phyloP scores from a whole-genome alignment of 1,284 basidiomycete species.

The Malassezia obtusa region DNA sequence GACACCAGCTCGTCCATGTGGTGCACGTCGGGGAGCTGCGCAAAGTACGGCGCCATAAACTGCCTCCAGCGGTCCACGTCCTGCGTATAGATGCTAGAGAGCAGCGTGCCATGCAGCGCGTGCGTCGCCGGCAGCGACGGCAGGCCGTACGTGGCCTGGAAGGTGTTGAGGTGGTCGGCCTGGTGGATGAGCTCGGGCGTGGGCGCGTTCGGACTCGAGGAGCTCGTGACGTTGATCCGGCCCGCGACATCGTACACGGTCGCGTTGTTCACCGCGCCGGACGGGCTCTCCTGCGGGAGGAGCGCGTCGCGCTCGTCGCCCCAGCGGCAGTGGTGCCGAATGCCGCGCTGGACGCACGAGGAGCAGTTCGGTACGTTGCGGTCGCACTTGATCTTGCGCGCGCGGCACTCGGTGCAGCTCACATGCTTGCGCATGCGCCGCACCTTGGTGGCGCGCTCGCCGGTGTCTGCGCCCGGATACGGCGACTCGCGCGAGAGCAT shows the following conservation, averaged over 20 bases:
- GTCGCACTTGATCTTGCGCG: conserved; percentile 29
- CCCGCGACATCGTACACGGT: not conserved
- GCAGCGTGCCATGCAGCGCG: too few relatives aligned
- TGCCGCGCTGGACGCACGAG: conserved; percentile 29
- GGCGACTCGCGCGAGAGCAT: not conserved
- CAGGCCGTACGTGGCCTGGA: too few relatives aligned
- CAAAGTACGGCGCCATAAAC: not conserved
- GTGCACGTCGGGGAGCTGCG: not conserved
- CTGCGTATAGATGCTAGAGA: not conserved
- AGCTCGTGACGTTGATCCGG: not conserved
- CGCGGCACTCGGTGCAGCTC: conserved; percentile 1
- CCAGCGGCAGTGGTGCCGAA: conserved; percentile 29
- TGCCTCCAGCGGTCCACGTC: not conserved
- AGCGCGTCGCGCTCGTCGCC: conserved; percentile 26
- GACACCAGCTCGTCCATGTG: not conserved
- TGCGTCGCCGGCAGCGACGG: too few relatives aligned
- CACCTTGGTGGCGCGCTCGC: conserved; percentile 45
- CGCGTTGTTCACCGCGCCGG: too few relatives aligned
- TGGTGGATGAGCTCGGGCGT: too few relatives aligned
- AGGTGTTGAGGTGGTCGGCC: too few relatives aligned
- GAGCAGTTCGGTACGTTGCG: conserved; percentile 31
- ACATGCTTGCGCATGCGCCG: conserved; percentile 1
- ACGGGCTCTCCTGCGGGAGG: not conserved
- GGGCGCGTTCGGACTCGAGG: too few relatives aligned
- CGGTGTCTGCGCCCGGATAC: not conserved